Evolutionary conservation across 441 rosid species (phyloP).

Genomic region (Syzygium syzygioides): DNA sequence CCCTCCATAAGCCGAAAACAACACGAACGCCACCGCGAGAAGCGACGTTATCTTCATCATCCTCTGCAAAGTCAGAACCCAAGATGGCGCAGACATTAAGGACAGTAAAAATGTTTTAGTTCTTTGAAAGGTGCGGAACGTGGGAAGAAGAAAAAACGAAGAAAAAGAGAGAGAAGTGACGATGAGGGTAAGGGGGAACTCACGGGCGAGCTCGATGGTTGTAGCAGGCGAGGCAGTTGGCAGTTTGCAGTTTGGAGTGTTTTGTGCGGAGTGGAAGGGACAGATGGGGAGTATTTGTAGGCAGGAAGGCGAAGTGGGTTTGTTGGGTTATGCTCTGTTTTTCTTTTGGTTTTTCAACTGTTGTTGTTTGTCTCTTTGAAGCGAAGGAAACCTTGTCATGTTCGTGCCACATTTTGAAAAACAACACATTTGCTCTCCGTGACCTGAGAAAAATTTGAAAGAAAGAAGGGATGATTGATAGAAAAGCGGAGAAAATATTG

Average conservation of each 20-base stretch:
- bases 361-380: constrained; percentile 15
- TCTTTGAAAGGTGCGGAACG: neutral
- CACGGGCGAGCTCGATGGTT: constrained; percentile 7
- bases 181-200: constrained; percentile 11
- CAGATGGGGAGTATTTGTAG: constrained; percentile 13
- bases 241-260: neutral
- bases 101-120: neutral
- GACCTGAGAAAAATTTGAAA: neutral
- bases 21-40: constrained; percentile 11
- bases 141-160: neutral
- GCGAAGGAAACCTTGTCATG: constrained; percentile 18
- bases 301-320: neutral
- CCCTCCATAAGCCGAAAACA: constrained; percentile 6
- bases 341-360: neutral
- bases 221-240: neutral
- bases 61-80: constrained; percentile 9
- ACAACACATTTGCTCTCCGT: neutral
- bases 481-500: neutral
- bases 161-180: neutral
- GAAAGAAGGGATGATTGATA: neutral
- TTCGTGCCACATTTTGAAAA: neutral
- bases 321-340: neutral
- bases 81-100: neutral
- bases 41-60: constrained; percentile 11
- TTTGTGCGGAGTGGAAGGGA: neutral